These are phyloP conservation scores for Hypoxylon rubiginosum DNA, from an alignment of 2,329 filamentous ascomycete species.

Conservation along the genomic window DNA sequence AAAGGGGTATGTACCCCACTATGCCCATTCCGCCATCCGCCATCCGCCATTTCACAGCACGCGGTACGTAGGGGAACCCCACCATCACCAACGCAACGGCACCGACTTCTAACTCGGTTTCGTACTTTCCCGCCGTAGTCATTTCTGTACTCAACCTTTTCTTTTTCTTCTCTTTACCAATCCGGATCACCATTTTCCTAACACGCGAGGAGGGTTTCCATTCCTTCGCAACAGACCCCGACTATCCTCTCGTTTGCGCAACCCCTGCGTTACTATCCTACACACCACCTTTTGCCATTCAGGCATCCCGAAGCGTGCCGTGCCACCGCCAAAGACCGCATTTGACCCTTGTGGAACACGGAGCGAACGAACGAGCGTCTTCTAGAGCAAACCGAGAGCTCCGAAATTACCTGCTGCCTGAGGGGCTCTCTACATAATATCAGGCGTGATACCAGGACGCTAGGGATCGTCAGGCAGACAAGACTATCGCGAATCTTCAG, in stretches of 20 bases:
- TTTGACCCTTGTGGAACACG: background rate
- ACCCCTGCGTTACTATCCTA: background rate
- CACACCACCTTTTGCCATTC: background rate
- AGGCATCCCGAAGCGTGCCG: background rate
- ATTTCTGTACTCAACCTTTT: background rate
- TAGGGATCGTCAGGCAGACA: background rate
- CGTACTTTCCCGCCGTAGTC: background rate
- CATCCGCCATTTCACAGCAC: background rate
- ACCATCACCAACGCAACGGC: background rate
- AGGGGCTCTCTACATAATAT: background rate
- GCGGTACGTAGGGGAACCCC: background rate
- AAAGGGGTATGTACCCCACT: background rate
- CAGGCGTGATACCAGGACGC: background rate
- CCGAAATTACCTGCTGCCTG: background rate
- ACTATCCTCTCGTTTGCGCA: background rate
- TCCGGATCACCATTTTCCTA: background rate
- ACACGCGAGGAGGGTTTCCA: background rate
- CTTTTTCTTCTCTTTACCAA: background rate
- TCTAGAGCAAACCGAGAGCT: background rate
- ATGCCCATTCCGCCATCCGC: no score
- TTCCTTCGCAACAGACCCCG: background rate
- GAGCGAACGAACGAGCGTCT: background rate
- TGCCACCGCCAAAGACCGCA: background rate
- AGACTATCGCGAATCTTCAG: background rate
- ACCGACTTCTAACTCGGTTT: background rate